phyloP scores from a whole-genome alignment of 2,329 filamentous ascomycete species.

The Ophidiomyces ophidiicola region DNA sequence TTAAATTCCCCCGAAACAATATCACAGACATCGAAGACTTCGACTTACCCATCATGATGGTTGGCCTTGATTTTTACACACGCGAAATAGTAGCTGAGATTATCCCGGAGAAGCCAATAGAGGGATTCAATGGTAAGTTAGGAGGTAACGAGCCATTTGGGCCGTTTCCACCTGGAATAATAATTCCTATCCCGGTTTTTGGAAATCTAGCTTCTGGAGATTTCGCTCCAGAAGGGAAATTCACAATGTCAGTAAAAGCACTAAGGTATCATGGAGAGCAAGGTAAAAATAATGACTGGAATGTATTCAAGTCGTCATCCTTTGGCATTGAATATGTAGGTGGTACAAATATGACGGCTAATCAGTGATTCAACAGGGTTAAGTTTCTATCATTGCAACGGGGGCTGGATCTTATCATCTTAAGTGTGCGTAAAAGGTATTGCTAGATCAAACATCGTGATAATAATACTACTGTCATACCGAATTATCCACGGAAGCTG shows the following conservation, averaged over 20 bases:
- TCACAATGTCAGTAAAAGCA: slow-evolving; percentile 5
- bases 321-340: slow-evolving; percentile 9
- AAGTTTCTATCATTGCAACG: no score
- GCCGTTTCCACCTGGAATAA: slow-evolving; percentile 2
- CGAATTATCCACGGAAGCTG: no score
- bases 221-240: slow-evolving; percentile 6
- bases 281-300: background rate
- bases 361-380: no score
- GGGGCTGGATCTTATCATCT: no score
- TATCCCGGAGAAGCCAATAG: slow-evolving; percentile 1
- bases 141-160: slow-evolving; percentile 5
- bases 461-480: no score
- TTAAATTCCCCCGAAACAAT: slow-evolving; percentile 8
- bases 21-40: slow-evolving; percentile 15
- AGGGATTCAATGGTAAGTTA: slow-evolving; percentile 8
- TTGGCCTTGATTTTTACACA: slow-evolving; percentile 6
- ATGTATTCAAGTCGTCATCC: slow-evolving; percentile 1
- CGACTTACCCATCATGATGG: slow-evolving; percentile 47
- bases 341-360: background rate
- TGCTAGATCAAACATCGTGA: no score
- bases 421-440: no score
- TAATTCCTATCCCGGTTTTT: slow-evolving; percentile 7
- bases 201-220: slow-evolving; percentile 9
- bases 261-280: slow-evolving; percentile 4
- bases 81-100: slow-evolving; percentile 6